Evolutionary conservation across 441 rosid genomes (phyloP).

Genomic region (Syzygium malaccense): DNA sequence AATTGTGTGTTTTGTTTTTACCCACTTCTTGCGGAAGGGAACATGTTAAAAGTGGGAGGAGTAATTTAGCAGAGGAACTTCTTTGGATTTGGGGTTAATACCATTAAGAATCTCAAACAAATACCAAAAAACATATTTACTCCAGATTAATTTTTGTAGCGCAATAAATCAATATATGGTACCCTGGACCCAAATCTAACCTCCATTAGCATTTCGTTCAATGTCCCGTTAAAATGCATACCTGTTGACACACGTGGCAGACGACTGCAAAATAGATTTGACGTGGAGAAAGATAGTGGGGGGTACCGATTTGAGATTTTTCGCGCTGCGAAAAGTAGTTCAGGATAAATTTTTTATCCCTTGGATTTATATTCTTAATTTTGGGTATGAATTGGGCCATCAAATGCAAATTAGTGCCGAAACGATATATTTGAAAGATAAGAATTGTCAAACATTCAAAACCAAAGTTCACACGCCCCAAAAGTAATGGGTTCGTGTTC

Average conservation of each 20-base stretch:
- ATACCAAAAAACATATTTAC: not conserved
- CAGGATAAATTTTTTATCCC: not conserved
- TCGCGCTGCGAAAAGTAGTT: not conserved
- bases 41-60: not conserved
- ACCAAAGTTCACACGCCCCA: not conserved
- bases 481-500: not conserved
- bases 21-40: not conserved
- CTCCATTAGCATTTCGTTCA: not conserved
- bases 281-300: not conserved
- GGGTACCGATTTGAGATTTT: not conserved
- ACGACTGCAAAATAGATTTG: fast-evolving
- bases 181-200: not conserved
- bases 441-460: not conserved
- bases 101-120: not conserved
- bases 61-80: not conserved
- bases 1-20: not conserved
- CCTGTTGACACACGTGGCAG: not conserved
- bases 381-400: not conserved
- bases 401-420: not conserved
- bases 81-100: not conserved
- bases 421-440: not conserved
- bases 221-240: not conserved
- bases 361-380: not conserved
- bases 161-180: not conserved
- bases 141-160: fast-evolving